Percentiles rank a stretch among this genome's conserved stretches.
phyloP scores from a whole-genome alignment of 495 filamentous ascomycete species.

The Lasiosphaeria miniovina region DNA sequence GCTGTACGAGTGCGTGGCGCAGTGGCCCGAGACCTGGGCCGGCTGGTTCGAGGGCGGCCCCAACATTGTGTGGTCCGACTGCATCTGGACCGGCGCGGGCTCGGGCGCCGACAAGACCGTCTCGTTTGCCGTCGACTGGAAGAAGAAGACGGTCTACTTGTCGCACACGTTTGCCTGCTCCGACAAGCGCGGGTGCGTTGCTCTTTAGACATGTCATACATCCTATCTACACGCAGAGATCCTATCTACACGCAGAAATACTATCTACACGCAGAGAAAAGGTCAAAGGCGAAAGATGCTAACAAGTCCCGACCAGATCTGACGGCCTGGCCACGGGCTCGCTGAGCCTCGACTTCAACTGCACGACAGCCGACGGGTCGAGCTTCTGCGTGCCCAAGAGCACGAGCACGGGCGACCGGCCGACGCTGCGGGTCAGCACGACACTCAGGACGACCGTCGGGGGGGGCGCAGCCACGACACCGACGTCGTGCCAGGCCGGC shows the following conservation, averaged over 20 bases:
- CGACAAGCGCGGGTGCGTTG: conserved; percentile 33
- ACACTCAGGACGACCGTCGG: conserved; percentile 4
- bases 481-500: conserved; percentile 25
- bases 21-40: conserved; percentile 39
- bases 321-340: conserved; percentile 34
- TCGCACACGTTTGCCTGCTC: conserved; percentile 40
- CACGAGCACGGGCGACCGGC: conserved; percentile 11
- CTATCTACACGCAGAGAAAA: neutral
- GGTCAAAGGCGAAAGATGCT: neutral
- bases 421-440: conserved; percentile 24
- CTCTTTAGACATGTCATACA: neutral
- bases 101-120: conserved; percentile 32
- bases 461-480: conserved; percentile 11
- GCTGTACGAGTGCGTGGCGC: conserved; percentile 38
- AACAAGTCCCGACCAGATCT: conserved; percentile 18
- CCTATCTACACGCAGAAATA: neutral
- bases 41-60: conserved; percentile 33
- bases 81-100: conserved; percentile 42
- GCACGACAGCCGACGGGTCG: conserved; percentile 23
- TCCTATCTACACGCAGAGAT: neutral
- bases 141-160: conserved; percentile 34
- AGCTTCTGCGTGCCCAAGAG: conserved; percentile 27
- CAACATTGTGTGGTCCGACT: conserved; percentile 40
- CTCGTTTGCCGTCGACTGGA: conserved; percentile 38
- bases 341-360: conserved; percentile 30